Conservation (phyloP, 768 basidiomycete genomes). For the Paxillus involutus region DNA sequence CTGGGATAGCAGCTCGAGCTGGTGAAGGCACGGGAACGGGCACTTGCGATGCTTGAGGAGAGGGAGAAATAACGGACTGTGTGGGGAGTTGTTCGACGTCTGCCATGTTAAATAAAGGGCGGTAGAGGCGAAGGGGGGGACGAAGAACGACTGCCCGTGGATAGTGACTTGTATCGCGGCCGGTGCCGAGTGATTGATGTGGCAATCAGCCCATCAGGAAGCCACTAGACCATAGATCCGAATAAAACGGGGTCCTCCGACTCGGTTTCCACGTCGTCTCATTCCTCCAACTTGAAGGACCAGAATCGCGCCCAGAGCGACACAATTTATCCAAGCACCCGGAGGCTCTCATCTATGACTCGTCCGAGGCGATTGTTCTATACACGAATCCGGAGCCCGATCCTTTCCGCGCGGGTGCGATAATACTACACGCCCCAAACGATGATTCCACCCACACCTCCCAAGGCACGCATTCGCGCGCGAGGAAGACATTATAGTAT, state of each 20-base stretch:
- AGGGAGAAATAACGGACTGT: background rate
- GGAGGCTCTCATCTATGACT: slow-evolving; percentile 68
- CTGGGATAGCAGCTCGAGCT: background rate
- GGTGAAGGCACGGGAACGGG: background rate
- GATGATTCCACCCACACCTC: slow-evolving; percentile 68
- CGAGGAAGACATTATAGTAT: slow-evolving; percentile 70
- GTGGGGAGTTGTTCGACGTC: slow-evolving; percentile 1
- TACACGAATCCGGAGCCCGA: slow-evolving; percentile 55
- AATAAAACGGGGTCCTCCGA: too few species aligned
- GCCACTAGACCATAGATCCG: too few species aligned
- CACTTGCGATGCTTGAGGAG: background rate
- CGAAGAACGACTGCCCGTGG: too few species aligned
- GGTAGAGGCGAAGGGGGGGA: too few species aligned
- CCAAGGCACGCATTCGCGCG: slow-evolving; percentile 49
- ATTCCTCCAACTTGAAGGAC: too few species aligned
- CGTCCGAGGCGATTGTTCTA: slow-evolving; percentile 45
- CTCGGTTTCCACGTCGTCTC: too few species aligned
- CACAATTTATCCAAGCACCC: slow-evolving; percentile 25
- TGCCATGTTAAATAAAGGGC: slow-evolving; percentile 10
- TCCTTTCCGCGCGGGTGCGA: slow-evolving; percentile 72
- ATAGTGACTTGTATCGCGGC: too few species aligned
- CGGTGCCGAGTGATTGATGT: too few species aligned
- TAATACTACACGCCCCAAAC: slow-evolving; percentile 77
- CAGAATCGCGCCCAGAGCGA: too few species aligned
- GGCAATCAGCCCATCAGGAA: too few species aligned